These are phyloP conservation scores for Fusarium mexicanum DNA, from an alignment of 2,329 filamentous ascomycete genomes.

Conservation along the genomic window DNA sequence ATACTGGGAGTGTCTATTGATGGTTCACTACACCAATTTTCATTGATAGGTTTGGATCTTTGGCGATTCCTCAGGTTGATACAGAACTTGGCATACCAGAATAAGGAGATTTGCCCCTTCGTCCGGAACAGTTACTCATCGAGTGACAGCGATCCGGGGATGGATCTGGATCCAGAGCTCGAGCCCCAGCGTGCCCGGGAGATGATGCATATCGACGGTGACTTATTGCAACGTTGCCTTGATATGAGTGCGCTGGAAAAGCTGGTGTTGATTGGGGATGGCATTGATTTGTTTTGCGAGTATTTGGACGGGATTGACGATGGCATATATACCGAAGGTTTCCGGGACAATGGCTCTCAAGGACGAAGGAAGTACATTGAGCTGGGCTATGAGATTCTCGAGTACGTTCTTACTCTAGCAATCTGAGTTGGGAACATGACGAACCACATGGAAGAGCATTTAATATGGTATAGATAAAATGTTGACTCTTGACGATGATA, in stretches of 20 bases:
- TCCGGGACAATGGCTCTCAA: conserved; percentile 41
- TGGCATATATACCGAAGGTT: conserved; percentile 52
- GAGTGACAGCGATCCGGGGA: conserved; percentile 4
- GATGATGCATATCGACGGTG: conserved; percentile 73
- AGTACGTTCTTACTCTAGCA: conserved; percentile 62
- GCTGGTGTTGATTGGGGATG: conserved; percentile 49
- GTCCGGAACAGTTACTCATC: conserved; percentile 22
- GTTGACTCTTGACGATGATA: not conserved
- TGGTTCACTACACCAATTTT: conserved; percentile 76
- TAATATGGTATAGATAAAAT: not conserved
- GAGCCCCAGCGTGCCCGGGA: conserved; percentile 53
- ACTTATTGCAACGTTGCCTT: conserved; percentile 67
- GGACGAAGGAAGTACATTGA: conserved; percentile 52
- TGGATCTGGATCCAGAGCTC: conserved; percentile 36
- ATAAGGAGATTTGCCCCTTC: conserved; percentile 61
- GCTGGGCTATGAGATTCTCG: conserved; percentile 64
- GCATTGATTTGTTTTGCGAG: conserved; percentile 55
- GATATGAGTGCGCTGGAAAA: conserved; percentile 56
- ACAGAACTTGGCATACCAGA: conserved; percentile 71
- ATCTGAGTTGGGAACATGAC: conserved; percentile 47
- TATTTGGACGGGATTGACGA: conserved; percentile 61
- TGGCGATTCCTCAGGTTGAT: conserved; percentile 78
- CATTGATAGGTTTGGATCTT: conserved; percentile 67
- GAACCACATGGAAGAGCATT: not conserved
- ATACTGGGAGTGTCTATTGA: conserved; percentile 74